Percentiles rank a stretch among this genome's conserved stretches.
These are phyloP conservation scores for Prunus campanulata DNA, from an alignment of 306 rosid genomes.

Conservation along the genomic window DNA sequence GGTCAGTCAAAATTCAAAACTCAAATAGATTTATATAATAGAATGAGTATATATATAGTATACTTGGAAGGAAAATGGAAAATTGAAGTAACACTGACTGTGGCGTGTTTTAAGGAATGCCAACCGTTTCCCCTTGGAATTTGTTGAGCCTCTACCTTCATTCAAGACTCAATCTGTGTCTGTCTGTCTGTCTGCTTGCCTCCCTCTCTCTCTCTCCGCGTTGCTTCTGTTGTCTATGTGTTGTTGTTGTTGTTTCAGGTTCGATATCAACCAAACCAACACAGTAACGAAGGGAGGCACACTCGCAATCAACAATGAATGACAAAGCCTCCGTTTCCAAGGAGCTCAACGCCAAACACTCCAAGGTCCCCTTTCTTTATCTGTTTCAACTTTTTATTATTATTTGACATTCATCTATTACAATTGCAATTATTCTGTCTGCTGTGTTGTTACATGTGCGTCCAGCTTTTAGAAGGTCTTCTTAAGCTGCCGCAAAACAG, in stretches of 20 bases:
- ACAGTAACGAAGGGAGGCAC: slow-evolving; percentile 4
- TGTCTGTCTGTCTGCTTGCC: not conserved
- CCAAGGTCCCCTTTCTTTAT: slow-evolving; percentile 41
- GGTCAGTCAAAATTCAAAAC: not conserved
- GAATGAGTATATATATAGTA: not conserved
- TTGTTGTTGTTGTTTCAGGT: not conserved
- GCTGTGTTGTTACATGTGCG: slow-evolving; percentile 13
- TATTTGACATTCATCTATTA: not conserved
- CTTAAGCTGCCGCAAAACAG: slow-evolving; percentile 73
- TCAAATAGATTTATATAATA: not conserved
- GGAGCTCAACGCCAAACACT: slow-evolving; percentile 78
- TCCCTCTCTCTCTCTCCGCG: not conserved
- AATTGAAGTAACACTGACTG: slow-evolving; percentile 16
- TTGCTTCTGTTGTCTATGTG: not conserved
- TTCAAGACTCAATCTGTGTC: not conserved
- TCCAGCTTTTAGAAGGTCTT: slow-evolving; percentile 81
- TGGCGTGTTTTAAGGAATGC: slow-evolving; percentile 26
- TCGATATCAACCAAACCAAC: not conserved
- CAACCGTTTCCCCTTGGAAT: slow-evolving; percentile 38
- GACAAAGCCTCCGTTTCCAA: slow-evolving; percentile 75
- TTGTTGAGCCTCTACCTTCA: slow-evolving; percentile 25
- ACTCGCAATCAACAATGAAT: slow-evolving; percentile 50
- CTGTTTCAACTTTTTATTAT: not conserved
- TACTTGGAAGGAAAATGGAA: not conserved
- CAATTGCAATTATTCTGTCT: not conserved